phyloP scores from a whole-genome alignment of 257 asterid species.

The Lantana camara region DNA sequence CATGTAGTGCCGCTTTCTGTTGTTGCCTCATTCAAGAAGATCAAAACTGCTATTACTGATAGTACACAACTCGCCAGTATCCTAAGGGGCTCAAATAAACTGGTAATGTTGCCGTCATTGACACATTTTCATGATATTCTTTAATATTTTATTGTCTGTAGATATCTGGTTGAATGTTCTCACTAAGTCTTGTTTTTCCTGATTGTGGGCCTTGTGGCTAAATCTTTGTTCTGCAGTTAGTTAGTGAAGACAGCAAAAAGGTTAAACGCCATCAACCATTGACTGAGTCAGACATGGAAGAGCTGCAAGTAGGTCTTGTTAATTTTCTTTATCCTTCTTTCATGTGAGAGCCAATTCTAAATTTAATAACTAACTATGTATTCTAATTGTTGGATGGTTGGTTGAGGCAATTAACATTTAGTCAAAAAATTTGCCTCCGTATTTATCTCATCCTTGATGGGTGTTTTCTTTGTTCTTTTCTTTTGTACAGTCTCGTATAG shows the following conservation, averaged over 20 bases:
- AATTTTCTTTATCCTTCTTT: slow-evolving; percentile 1
- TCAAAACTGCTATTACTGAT: slow-evolving; percentile 57
- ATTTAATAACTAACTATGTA: not conserved
- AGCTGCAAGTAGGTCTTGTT: slow-evolving; percentile 64
- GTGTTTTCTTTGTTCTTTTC: slow-evolving; percentile 10
- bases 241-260: slow-evolving; percentile 87
- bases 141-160: slow-evolving; percentile 7
- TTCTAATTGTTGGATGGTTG: not conserved
- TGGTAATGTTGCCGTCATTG: slow-evolving; percentile 40
- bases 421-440: not conserved
- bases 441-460: slow-evolving; percentile 15
- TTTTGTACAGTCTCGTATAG: slow-evolving; percentile 63
- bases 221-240: slow-evolving; percentile 48
- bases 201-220: too few species aligned
- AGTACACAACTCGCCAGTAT: slow-evolving; percentile 68
- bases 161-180: slow-evolving; percentile 7
- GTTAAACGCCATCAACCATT: slow-evolving; percentile 68
- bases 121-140: slow-evolving; percentile 1
- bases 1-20: slow-evolving; percentile 76
- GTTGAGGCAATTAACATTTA: not conserved
- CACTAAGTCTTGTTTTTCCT: slow-evolving; percentile 16
- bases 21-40: slow-evolving; percentile 83
- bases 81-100: slow-evolving; percentile 63
- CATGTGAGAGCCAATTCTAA: slow-evolving; percentile 5
- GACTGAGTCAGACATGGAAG: slow-evolving; percentile 80